A percentile compares a stretch with the other conserved stretches of the same genome.
Conservation (phyloP, 148 eudicot genomes). For the Diospyros kaki region DNA sequence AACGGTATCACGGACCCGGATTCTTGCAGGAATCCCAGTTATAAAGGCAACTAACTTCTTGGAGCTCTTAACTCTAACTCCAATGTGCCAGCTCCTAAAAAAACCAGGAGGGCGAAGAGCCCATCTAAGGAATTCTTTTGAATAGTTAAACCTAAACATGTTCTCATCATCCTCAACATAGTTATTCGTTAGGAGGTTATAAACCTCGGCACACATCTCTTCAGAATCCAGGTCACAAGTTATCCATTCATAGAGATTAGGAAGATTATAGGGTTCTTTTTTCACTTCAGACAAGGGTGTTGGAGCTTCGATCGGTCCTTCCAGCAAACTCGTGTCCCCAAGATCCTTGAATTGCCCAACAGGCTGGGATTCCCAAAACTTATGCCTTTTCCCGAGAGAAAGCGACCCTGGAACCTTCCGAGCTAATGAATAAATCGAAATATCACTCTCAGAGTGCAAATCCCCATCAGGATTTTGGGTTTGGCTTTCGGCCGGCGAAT, state of each 20-base stretch:
- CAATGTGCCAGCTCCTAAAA: slow-evolving; percentile 85
- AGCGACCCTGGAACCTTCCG: slow-evolving; percentile 62
- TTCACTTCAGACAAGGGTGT: slow-evolving; percentile 59
- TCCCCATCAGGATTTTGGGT: slow-evolving; percentile 27
- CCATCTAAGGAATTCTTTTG: slow-evolving; percentile 80
- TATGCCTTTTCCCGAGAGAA: slow-evolving; percentile 47
- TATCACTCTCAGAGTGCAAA: slow-evolving; percentile 26
- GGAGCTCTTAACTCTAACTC: slow-evolving; percentile 66
- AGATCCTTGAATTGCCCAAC: slow-evolving; percentile 71
- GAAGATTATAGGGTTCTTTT: slow-evolving; percentile 73
- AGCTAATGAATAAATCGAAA: slow-evolving; percentile 36
- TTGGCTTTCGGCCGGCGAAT: slow-evolving; percentile 22
- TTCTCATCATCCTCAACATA: slow-evolving; percentile 96
- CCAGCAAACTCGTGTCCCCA: slow-evolving; percentile 53
- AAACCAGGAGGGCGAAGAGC: slow-evolving; percentile 84
- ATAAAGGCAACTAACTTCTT: slow-evolving; percentile 84
- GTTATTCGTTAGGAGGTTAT: slow-evolving; percentile 60
- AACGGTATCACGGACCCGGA: slow-evolving; percentile 54
- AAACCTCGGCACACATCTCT: slow-evolving; percentile 72
- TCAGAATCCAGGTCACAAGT: slow-evolving; percentile 80
- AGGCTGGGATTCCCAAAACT: slow-evolving; percentile 81
- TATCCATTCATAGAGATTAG: slow-evolving; percentile 71
- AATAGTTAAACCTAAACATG: slow-evolving; percentile 86
- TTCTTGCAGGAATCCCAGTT: slow-evolving; percentile 78
- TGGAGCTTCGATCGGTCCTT: slow-evolving; percentile 68